phyloP scores from a whole-genome alignment of 306 rosid genomes.

The Amphicarpaea edgeworthii region DNA sequence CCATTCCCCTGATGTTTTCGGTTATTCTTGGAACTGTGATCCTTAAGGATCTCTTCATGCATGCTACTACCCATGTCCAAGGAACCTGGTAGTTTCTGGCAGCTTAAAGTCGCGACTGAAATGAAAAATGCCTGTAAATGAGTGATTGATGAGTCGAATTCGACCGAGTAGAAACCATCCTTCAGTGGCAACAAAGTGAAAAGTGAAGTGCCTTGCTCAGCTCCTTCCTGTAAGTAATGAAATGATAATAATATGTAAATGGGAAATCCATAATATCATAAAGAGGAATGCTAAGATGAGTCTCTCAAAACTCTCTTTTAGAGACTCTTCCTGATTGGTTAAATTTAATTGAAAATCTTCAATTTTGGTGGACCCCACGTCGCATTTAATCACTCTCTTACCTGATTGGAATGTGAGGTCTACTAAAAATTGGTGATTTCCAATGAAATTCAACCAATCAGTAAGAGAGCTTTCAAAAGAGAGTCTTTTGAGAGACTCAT shows the following conservation, averaged over 20 bases:
- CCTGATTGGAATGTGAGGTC: too few species aligned
- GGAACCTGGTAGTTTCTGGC: constrained; percentile 57
- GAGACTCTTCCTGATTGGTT: too few species aligned
- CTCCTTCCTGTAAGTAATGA: constrained; percentile 68
- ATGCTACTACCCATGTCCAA: constrained; percentile 47
- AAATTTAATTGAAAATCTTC: too few species aligned
- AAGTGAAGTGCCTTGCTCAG: constrained; percentile 56
- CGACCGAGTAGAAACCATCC: constrained; percentile 72
- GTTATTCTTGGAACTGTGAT: constrained; percentile 47
- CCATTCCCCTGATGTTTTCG: constrained; percentile 52
- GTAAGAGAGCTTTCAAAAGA: too few species aligned
- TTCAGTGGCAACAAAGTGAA: constrained; percentile 70
- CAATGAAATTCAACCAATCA: too few species aligned
- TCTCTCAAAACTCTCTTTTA: too few species aligned
- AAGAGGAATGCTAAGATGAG: too few species aligned
- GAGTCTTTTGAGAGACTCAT: too few species aligned
- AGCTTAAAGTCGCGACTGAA: constrained; percentile 63
- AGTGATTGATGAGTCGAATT: constrained; percentile 70
- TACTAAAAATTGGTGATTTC: too few species aligned
- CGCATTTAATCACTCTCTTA: too few species aligned
- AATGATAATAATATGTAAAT: constrained; percentile 28
- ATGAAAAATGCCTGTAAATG: constrained; percentile 85
- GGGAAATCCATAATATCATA: constrained; percentile 20
- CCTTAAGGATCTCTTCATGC: constrained; percentile 51
- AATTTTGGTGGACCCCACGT: too few species aligned